Base-by-base conservation (phyloP, 345 rosid species). In the Turritis glabra region DNA sequence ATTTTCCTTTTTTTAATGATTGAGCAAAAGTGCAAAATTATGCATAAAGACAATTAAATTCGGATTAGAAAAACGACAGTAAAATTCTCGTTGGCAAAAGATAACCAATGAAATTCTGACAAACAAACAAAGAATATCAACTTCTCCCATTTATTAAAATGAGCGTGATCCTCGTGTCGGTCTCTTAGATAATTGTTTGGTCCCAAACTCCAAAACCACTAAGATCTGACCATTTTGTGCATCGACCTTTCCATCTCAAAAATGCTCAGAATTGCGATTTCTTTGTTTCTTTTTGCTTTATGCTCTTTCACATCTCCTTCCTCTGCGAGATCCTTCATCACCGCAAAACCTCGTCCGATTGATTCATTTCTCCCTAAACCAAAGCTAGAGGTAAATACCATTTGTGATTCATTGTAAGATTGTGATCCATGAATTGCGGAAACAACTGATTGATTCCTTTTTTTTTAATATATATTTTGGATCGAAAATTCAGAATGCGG, bases 341-440 rank as follows among this genome's bases (percentile, higher is more conserved):
- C 81, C 30, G 5, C 78, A 23, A 64, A 63, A 52, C 80, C 84
- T 51, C 58, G 29, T 0, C 75, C 83, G 51, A 64, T 57, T 63
- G 56, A 67, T 60, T 73, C 83, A 3, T 83, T 83, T 73, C 48
- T 73, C 38, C 77, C 73, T 66, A 83, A 79, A 73, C 52, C 58
- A 29, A 64, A 73, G n/a, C 30, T 77, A 26, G 79, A 76, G 84
- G 86, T 83, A 81, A 3, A 7, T 33, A 32, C 56, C 8, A 62
- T 9, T 19, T 25, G 40, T 2, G 2, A 26, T 59, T 38, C 67
- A 32, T 30, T 55, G 8, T 43, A 56, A 47, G 37, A 29, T 75
- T 21, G 8, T 62, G 70, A 75, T 67, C 44, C 46, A 51, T 5
- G 9, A 40, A 10, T 26, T 22, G 26, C 25, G 5, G 2, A 44